Base-by-base conservation (phyloP, 148 eudicot genomes). In the Agrostemma githago region DNA sequence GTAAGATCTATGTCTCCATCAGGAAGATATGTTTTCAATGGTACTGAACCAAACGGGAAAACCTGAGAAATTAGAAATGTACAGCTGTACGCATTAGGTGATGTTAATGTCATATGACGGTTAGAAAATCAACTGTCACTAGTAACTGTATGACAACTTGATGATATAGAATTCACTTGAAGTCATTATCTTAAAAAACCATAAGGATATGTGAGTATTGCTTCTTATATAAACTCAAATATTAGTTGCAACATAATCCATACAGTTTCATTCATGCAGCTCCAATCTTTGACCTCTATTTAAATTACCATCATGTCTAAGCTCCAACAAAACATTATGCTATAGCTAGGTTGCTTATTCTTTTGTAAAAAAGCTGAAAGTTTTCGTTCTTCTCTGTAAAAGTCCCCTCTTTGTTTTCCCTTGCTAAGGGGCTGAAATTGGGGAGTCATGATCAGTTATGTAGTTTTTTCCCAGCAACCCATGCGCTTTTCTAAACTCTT, bases 1-100 rank as follows among this genome's bases (percentile, higher is more conserved):
- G 97, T 91, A 76, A 94, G 85, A 84, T 94, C 98, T 72, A 94
- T 89, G 78, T 94, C 98, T 75, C 98, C 98, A 78, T 91, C 96
- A 40, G 98, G 97, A 80, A 94, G 98, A 82, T 89, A 94, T 15
- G 97, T 94, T 80, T 86, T 94, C 70, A 94, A 79, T 61, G 98
- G 98, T 42, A 94, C 98, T 14, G 98, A 94, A 68, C 98, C 98
- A 79, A 86, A 94, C 20, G 96, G 86, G 58, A 88, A 90, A 61
- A 91, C 95, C 98, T 94, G 81, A 54, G 15, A 68, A 11, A 62
- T 61, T 34, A 4, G 40, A 69, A 74, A 73, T 14, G 6, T 57
- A 17, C 10, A 69, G 68, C 69, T 14, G 6, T 57, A 17, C 10
- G 5, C 42, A 74, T 81, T 16, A 66, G 68, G 43, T 64, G 7